Conservation (phyloP, 352 stramenopile genomes). For the Phytophthora sp. region DNA sequence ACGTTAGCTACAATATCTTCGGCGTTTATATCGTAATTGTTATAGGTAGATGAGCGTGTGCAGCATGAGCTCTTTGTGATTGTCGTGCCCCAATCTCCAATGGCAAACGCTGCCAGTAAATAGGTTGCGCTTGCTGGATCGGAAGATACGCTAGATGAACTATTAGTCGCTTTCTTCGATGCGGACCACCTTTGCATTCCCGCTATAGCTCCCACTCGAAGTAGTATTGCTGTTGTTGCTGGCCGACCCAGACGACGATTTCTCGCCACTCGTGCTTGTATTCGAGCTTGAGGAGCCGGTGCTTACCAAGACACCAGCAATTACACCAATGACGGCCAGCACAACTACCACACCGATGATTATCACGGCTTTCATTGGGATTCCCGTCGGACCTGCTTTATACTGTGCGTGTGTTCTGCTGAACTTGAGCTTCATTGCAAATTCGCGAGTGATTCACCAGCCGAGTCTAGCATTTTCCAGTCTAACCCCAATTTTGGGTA, state of each 20-base stretch:
- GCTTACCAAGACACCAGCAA: constrained; percentile 42
- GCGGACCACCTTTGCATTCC: constrained; percentile 21
- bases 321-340: constrained; percentile 48
- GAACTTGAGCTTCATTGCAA: too few relatives aligned
- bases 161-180: constrained; percentile 11
- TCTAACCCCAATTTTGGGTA: too few relatives aligned
- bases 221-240: background rate
- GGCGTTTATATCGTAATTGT: constrained; percentile 62
- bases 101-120: constrained; percentile 57
- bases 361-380: background rate
- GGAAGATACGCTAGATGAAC: constrained; percentile 30
- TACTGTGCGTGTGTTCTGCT: too few relatives aligned
- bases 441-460: too few relatives aligned
- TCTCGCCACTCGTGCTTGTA: too few relatives aligned
- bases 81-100: constrained; percentile 72
- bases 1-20: constrained; percentile 12
- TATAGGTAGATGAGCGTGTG: constrained; percentile 27
- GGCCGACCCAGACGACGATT: constrained; percentile 17
- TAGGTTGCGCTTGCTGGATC: constrained; percentile 19
- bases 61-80: constrained; percentile 11
- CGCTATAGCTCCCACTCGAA: constrained; percentile 4
- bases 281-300: too few relatives aligned
- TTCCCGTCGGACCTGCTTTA: too few relatives aligned
- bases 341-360: constrained; percentile 44
- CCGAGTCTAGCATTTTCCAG: too few relatives aligned